phyloP scores from a whole-genome alignment of 2,329 filamentous ascomycete genomes.

The Diplodia scrobiculata region DNA sequence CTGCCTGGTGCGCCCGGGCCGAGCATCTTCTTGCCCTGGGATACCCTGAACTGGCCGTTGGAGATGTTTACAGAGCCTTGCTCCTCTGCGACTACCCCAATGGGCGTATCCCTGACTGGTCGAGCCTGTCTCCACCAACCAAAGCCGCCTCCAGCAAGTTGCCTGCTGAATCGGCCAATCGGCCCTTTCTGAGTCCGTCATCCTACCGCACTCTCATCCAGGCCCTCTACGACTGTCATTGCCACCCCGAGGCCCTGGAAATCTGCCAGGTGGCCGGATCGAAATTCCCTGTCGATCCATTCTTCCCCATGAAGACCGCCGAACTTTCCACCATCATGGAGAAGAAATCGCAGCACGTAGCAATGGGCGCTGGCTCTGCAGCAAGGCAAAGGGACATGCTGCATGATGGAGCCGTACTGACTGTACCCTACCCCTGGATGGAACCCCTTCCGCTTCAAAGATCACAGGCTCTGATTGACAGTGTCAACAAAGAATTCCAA shows the following conservation, averaged over 20 bases:
- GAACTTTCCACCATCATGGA: slow-evolving; percentile 27
- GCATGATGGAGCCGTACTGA: slow-evolving; percentile 32
- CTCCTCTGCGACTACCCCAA: slow-evolving; percentile 37
- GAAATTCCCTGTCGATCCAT: background rate
- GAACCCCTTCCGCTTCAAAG: slow-evolving; percentile 27
- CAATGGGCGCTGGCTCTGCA: slow-evolving; percentile 4
- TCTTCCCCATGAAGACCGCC: slow-evolving; percentile 17
- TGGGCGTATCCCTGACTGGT: background rate
- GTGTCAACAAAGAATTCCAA: slow-evolving; percentile 24
- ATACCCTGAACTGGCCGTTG: slow-evolving; percentile 40
- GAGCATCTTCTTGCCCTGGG: slow-evolving; percentile 36
- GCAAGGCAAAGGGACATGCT: slow-evolving; percentile 30
- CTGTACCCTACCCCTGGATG: slow-evolving; percentile 33
- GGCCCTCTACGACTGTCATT: slow-evolving; percentile 36
- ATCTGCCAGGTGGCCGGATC: slow-evolving; percentile 29
- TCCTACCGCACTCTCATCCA: slow-evolving; percentile 32
- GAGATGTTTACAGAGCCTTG: slow-evolving; percentile 40
- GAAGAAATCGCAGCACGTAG: slow-evolving; percentile 28
- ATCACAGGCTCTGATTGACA: slow-evolving; percentile 19
- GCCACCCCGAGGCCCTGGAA: slow-evolving; percentile 33
- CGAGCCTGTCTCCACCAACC: background rate
- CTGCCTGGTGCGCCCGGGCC: slow-evolving; percentile 35
- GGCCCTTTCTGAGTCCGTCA: background rate
- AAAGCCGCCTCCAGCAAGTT: background rate
- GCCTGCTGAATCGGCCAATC: background rate